A percentile compares a stretch with the other conserved stretches of the same genome.
Conservation (phyloP, 345 rosid species). For the Citrus medica region DNA sequence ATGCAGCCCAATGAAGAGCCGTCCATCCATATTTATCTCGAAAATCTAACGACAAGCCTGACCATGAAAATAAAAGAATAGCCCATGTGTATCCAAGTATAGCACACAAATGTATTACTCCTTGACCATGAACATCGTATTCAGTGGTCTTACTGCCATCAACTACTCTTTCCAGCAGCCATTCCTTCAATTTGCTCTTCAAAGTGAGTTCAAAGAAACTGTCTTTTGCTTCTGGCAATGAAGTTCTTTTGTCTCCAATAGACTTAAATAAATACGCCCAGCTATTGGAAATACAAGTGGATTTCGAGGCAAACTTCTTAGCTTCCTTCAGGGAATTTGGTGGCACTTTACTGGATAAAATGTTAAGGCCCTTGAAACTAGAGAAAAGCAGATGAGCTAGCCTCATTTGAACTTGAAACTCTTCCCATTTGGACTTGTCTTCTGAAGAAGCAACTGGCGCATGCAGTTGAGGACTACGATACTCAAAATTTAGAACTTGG, state of each 20-base stretch:
- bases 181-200: conserved; percentile 73
- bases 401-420: conserved; percentile 67
- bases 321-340: conserved; percentile 55
- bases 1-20: conserved; percentile 99
- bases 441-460: conserved; percentile 35
- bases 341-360: conserved; percentile 51
- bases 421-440: conserved; percentile 60
- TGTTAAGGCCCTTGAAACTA: conserved; percentile 53
- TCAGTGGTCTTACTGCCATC: conserved; percentile 55
- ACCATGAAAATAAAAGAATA: conserved; percentile 57
- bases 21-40: conserved; percentile 98
- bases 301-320: conserved; percentile 48
- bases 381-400: conserved; percentile 78
- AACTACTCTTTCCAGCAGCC: conserved; percentile 81
- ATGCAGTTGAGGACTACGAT: conserved; percentile 37
- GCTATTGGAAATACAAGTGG: conserved; percentile 45
- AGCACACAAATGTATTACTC: conserved; percentile 88
- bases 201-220: conserved; percentile 60
- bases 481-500: conserved; percentile 73
- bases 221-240: conserved; percentile 64
- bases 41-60: conserved; percentile 73
- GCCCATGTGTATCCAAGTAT: conserved; percentile 93
- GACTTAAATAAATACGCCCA: conserved; percentile 75
- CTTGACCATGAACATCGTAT: conserved; percentile 74
- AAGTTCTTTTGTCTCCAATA: conserved; percentile 42